Evolutionary conservation across 83 land plant genomes (phyloP), one percentile per base, ranked within the genome.

Genomic region (Diphasiastrum complanatum): DNA sequence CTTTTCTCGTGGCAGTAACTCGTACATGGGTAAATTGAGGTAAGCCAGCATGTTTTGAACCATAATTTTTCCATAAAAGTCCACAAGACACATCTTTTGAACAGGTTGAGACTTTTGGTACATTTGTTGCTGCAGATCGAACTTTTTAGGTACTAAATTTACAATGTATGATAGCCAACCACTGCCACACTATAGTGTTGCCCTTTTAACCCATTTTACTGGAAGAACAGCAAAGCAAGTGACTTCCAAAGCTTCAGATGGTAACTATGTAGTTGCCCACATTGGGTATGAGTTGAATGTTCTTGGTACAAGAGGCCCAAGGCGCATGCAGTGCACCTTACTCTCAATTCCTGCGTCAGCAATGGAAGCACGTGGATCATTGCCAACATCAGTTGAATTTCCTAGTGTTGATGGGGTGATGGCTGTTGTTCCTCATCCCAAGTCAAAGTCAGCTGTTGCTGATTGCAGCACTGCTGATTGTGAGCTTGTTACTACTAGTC

Each of bases 151-250:
- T 30, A 68, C 71, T 4, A 68, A 68, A 29, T 68, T 68, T 47
- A 50, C 71, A 1, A 68, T 68, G 34, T 68, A 68, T 33, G 71
- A 68, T 26, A 61, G 67, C 37, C 68, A 60, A 63, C 71, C 71
- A 11, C 71, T 70, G 10, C n/a, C n/a, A n/a, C n/a, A n/a, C n/a
- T n/a, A n/a, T n/a, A n/a, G n/a, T n/a, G n/a, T n/a, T n/a, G n/a
- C n/a, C n/a, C n/a, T n/a, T n/a, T n/a, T n/a, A n/a, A n/a, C n/a
- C n/a, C n/a, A n/a, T n/a, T n/a, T n/a, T n/a, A n/a, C n/a, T n/a
- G n/a, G n/a, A n/a, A n/a, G n/a, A n/a, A n/a, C n/a, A n/a, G n/a
- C 71, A 4, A 68, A 68, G 53, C 71, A 68, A 43, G 70, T 68
- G 16, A 31, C 71, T 5, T 51, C 71, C 1, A 33, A 52, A 8